A percentile compares a stretch with the other conserved stretches of the same genome.
Conservation (phyloP, 177 flowering plant species). For the Vitis hybrid region DNA sequence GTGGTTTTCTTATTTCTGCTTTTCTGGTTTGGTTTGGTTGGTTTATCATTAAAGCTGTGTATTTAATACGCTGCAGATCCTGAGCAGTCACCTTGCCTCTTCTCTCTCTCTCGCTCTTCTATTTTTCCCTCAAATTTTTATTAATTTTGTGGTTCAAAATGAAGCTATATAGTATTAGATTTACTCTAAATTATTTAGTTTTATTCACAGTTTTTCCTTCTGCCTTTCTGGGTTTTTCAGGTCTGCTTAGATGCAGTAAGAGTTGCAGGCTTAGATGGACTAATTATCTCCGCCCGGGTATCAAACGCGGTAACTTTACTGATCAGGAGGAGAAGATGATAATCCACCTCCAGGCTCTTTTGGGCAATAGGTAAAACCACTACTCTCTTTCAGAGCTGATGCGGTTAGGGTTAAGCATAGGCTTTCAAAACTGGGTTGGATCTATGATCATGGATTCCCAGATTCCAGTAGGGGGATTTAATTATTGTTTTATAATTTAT, state of each 20-base stretch:
- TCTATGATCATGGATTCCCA: background rate
- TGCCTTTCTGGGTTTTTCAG: conserved; percentile 27
- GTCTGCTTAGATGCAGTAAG: conserved; percentile 78
- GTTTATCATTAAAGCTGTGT: conserved; percentile 17
- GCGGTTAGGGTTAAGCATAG: background rate
- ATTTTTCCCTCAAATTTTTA: background rate
- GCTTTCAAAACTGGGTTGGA: background rate
- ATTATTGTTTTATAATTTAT: too few relatives aligned
- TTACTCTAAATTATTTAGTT: background rate
- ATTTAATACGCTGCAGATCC: conserved; percentile 3
- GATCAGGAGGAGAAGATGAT: conserved; percentile 88
- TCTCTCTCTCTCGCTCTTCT: background rate
- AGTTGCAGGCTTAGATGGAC: conserved; percentile 89
- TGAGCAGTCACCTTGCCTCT: background rate
- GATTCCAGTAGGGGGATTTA: too few relatives aligned
- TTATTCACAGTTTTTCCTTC: background rate
- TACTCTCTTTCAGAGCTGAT: background rate
- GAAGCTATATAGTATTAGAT: background rate
- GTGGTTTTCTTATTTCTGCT: background rate
- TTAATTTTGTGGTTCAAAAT: conserved; percentile 6
- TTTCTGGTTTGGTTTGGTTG: conserved; percentile 12
- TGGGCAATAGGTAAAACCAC: conserved; percentile 64
- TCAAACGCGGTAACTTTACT: conserved; percentile 75
- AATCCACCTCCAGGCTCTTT: conserved; percentile 84
- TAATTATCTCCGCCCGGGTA: conserved; percentile 86